Percentiles rank a stretch among this genome's conserved stretches.
Conservation (phyloP, 2,329 filamentous ascomycete species). For the Pyrenophora graminea region DNA sequence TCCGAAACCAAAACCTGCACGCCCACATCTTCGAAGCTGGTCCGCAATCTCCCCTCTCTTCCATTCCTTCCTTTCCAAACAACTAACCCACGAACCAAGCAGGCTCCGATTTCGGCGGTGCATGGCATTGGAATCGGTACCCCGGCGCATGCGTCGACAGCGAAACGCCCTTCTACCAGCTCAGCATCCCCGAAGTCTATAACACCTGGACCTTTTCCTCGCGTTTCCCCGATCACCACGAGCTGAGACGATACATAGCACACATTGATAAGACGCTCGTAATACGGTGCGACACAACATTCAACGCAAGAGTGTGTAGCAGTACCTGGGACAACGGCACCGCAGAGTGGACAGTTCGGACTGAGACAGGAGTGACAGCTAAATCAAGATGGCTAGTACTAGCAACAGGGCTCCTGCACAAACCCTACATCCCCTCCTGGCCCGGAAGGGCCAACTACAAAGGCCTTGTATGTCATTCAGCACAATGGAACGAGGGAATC, state of each 20-base stretch:
- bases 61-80: too few species aligned
- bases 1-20: conserved; percentile 25
- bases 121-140: conserved; percentile 22
- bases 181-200: conserved; percentile 35
- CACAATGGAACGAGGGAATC: conserved; percentile 44
- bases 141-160: conserved; percentile 40
- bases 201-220: conserved; percentile 28
- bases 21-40: conserved; percentile 29
- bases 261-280: conserved; percentile 28
- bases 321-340: conserved; percentile 48
- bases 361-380: conserved; percentile 50
- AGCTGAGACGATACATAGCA: conserved; percentile 32
- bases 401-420: conserved; percentile 25
- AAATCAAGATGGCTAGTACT: conserved; percentile 49
- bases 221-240: conserved; percentile 31
- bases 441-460: conserved; percentile 21
- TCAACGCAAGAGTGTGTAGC: conserved; percentile 50
- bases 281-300: conserved; percentile 39
- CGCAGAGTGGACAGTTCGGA: conserved; percentile 52
- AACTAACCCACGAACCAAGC: background rate
- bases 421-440: conserved; percentile 24
- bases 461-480: conserved; percentile 28
- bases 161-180: conserved; percentile 38
- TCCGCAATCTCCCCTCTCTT: background rate
- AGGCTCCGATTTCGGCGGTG: conserved; percentile 19